Conservation (phyloP, 139 green algal genomes). For the Parachlorella kessleri region DNA sequence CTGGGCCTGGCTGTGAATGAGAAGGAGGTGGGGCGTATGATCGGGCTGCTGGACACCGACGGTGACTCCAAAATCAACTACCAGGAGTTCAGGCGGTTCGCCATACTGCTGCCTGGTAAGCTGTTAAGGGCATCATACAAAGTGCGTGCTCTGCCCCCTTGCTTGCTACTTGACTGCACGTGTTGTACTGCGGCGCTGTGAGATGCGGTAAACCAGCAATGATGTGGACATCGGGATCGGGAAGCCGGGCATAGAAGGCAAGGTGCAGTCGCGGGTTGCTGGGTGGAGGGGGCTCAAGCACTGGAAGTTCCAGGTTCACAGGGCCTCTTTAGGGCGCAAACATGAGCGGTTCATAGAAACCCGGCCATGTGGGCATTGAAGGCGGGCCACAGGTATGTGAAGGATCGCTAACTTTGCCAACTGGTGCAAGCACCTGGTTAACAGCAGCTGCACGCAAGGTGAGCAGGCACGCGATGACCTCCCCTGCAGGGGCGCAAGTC, state of each 20-base stretch:
- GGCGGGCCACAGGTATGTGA: too few relatives aligned
- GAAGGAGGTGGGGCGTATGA: conserved; percentile 34
- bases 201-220: background rate
- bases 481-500: conserved; percentile 22
- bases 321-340: too few relatives aligned
- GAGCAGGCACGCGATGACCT: too few relatives aligned
- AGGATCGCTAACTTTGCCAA: too few relatives aligned
- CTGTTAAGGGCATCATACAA: too few relatives aligned
- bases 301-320: too few relatives aligned
- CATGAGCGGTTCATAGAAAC: too few relatives aligned
- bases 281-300: background rate
- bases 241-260: background rate
- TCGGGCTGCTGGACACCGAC: conserved; percentile 36
- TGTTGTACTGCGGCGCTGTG: background rate
- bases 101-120: conserved; percentile 36
- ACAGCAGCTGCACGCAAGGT: too few relatives aligned
- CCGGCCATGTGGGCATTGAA: too few relatives aligned
- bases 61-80: conserved; percentile 13
- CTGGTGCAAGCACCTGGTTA: too few relatives aligned
- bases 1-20: conserved; percentile 8
- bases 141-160: too few relatives aligned
- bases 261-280: background rate
- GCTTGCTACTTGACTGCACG: background rate
- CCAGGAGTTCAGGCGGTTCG: conserved; percentile 38
- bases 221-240: background rate